phyloP scores from a whole-genome alignment of 495 filamentous ascomycete genomes.

The Pyrenula aspistea region DNA sequence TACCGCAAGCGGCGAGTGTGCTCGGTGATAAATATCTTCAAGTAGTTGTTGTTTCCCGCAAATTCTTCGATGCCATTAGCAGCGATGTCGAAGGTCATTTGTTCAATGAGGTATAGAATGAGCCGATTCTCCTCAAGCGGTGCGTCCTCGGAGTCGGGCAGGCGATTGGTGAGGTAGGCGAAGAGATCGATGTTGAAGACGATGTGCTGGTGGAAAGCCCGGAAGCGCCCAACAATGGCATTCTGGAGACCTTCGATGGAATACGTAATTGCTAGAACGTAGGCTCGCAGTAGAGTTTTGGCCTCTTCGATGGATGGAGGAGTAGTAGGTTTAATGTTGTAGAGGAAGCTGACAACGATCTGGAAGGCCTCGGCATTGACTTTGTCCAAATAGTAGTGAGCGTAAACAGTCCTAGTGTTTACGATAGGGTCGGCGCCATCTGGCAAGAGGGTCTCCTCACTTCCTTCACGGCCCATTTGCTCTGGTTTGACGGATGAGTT shows the following conservation, averaged over 20 bases:
- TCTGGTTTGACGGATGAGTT: not conserved
- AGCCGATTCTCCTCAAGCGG: not conserved
- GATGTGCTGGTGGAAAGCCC: not conserved
- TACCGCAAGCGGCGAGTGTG: not conserved
- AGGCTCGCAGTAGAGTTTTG: not conserved
- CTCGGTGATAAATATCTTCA: not conserved
- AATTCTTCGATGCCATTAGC: constrained; percentile 7
- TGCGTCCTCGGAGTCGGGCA: not conserved
- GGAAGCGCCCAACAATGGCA: not conserved
- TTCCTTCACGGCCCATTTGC: not conserved
- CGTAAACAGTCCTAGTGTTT: no score
- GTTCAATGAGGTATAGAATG: not conserved
- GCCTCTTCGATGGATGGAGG: not conserved
- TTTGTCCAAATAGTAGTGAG: not conserved
- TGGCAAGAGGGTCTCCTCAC: not conserved
- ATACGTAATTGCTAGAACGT: not conserved
- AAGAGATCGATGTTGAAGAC: not conserved
- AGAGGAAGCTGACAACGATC: not conserved
- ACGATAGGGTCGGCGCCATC: no score
- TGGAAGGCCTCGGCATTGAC: not conserved
- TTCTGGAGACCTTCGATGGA: not conserved
- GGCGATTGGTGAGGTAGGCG: not conserved
- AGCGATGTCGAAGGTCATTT: not conserved
- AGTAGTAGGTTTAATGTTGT: not conserved
- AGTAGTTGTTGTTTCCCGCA: not conserved